Percentiles rank a stretch among this genome's conserved stretches.
Evolutionary conservation across 345 rosid species (phyloP).

Genomic region (Cardamine resedifolia): DNA sequence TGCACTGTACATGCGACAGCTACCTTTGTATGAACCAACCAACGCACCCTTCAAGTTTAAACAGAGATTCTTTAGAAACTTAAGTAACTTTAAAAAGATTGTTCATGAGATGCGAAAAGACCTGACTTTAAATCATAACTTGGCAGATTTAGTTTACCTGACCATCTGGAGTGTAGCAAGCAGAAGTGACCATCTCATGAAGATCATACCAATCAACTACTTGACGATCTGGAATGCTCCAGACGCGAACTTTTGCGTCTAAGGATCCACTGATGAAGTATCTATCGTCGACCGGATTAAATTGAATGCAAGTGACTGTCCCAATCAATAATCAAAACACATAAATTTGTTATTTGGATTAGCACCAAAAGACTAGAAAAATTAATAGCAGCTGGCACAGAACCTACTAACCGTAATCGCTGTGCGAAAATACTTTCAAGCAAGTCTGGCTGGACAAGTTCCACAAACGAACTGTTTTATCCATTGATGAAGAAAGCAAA

Average conservation of each 20-base stretch:
- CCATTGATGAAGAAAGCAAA: constrained; percentile 97
- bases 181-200: constrained; percentile 98
- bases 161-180: constrained; percentile 96
- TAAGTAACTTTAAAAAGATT: background rate
- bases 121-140: background rate
- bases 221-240: constrained; percentile 95
- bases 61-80: constrained; percentile 34
- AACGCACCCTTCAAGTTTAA: constrained; percentile 69
- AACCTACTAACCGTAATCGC: constrained; percentile 77
- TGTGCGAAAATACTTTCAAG: constrained; percentile 88
- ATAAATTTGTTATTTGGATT: background rate
- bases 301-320: constrained; percentile 98
- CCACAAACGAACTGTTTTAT: constrained; percentile 97
- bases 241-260: constrained; percentile 93
- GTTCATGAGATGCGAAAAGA: background rate
- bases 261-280: constrained; percentile 98
- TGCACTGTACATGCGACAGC: constrained; percentile 70
- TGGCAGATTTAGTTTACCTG: constrained; percentile 54
- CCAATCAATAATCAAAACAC: constrained; percentile 33
- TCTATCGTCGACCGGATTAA: constrained; percentile 93
- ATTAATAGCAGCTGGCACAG: background rate
- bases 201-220: constrained; percentile 96
- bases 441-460: constrained; percentile 77
- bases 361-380: constrained; percentile 3
- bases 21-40: constrained; percentile 94